Conservation (phyloP, 2,329 filamentous ascomycete genomes). For the Clonostachys rosea region DNA sequence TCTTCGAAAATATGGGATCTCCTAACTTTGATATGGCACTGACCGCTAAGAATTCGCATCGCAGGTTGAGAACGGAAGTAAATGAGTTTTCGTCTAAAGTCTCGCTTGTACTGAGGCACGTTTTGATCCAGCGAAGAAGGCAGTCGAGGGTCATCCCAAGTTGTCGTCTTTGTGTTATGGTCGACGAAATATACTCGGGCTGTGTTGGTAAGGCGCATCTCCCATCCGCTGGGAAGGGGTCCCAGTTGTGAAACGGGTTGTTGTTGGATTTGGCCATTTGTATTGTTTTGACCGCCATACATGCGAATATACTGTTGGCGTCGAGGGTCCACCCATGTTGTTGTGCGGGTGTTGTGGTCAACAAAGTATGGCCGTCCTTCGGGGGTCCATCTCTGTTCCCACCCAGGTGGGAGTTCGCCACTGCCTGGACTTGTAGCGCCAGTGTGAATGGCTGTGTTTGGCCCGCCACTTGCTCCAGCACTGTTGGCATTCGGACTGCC, state of each 20-base stretch:
- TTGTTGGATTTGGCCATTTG: slow-evolving; percentile 86
- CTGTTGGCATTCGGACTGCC: slow-evolving; percentile 13
- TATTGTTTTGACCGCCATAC: slow-evolving; percentile 85
- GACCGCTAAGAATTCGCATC: slow-evolving; percentile 88
- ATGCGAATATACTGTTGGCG: slow-evolving; percentile 98
- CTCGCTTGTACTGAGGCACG: slow-evolving; percentile 98
- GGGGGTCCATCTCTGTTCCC: slow-evolving; percentile 94
- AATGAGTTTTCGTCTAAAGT: slow-evolving; percentile 95
- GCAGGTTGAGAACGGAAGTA: slow-evolving; percentile 99
- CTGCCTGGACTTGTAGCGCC: slow-evolving; percentile 89
- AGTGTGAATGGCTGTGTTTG: slow-evolving; percentile 78
- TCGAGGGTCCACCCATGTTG: slow-evolving; percentile 96
- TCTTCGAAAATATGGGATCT: slow-evolving; percentile 98
- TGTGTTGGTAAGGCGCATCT: slow-evolving; percentile 98
- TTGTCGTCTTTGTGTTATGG: slow-evolving; percentile 99
- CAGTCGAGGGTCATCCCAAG: slow-evolving; percentile 94
- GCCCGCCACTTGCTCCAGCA: slow-evolving; percentile 24
- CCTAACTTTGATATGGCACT: slow-evolving; percentile 97
- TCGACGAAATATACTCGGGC: slow-evolving; percentile 98
- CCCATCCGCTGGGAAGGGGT: slow-evolving; percentile 94
- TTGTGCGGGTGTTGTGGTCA: slow-evolving; percentile 96
- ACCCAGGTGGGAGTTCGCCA: slow-evolving; percentile 89
- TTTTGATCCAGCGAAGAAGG: slow-evolving; percentile 97
- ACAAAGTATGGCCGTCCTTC: slow-evolving; percentile 96
- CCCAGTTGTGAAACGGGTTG: slow-evolving; percentile 96